phyloP scores from a whole-genome alignment of 2,329 filamentous ascomycete genomes.

The Ophiocordyceps robertsii region DNA sequence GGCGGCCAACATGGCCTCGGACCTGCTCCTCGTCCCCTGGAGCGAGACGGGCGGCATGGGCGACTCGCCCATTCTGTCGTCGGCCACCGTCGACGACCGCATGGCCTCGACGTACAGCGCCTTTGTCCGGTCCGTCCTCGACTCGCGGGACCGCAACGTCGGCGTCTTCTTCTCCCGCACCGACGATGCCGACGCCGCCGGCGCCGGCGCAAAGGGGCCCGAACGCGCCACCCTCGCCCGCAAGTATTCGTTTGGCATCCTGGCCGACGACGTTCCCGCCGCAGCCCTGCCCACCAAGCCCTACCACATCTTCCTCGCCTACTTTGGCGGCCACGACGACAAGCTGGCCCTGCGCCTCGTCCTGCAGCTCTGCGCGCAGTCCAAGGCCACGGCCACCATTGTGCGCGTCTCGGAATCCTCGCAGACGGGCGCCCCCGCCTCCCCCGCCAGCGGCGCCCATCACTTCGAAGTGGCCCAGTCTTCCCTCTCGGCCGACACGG shows the following conservation, averaged over 20 bases:
- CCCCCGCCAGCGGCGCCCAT: neutral
- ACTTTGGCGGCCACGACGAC: conserved; percentile 75
- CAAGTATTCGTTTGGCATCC: conserved; percentile 43
- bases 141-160: conserved; percentile 52
- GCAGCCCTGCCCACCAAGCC: conserved; percentile 51
- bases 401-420: conserved; percentile 22
- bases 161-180: conserved; percentile 67
- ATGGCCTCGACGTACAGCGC: conserved; percentile 44
- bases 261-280: conserved; percentile 38
- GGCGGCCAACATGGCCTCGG: conserved; percentile 54
- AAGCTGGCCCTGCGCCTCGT: conserved; percentile 66
- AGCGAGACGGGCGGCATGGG: conserved; percentile 65
- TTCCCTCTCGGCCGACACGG: conserved; percentile 3
- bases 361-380: conserved; percentile 70
- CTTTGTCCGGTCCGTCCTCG: conserved; percentile 59
- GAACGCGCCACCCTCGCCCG: conserved; percentile 30
- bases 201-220: conserved; percentile 7
- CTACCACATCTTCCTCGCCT: conserved; percentile 79
- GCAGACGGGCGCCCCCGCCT: neutral
- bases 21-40: conserved; percentile 80
- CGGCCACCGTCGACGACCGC: conserved; percentile 19
- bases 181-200: conserved; percentile 23
- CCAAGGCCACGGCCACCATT: conserved; percentile 66
- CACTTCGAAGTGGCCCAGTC: conserved; percentile 5
- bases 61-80: conserved; percentile 32